Percentiles rank a stretch among this genome's conserved stretches.
phyloP scores from a whole-genome alignment of 371 early-diverging fungal genomes.

The Mortierella sp. region DNA sequence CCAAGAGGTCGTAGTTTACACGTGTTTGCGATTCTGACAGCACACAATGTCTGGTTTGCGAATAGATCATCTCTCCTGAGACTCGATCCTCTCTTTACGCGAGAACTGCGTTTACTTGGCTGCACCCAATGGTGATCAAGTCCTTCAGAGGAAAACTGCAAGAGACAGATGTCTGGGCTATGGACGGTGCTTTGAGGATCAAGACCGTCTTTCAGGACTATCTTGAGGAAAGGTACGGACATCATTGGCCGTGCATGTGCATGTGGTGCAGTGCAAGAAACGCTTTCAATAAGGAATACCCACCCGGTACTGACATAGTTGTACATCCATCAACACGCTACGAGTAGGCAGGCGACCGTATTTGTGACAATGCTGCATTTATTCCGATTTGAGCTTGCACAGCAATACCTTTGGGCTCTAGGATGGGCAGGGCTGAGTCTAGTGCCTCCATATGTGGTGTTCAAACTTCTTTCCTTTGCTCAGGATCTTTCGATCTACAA shows the following conservation, averaged over 20 bases:
- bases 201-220: conserved; percentile 44
- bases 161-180: conserved; percentile 49
- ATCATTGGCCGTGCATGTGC: too few relatives aligned
- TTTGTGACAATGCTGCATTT: conserved; percentile 45
- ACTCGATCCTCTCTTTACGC: conserved; percentile 47
- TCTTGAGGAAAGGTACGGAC: conserved; percentile 31
- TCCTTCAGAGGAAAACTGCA: conserved; percentile 27
- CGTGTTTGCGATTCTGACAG: too few relatives aligned
- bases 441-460: conserved; percentile 48
- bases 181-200: conserved; percentile 34
- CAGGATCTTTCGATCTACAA: conserved; percentile 43
- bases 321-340: neutral
- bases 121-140: conserved; percentile 50
- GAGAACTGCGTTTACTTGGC: conserved; percentile 49
- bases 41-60: too few relatives aligned
- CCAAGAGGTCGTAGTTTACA: too few relatives aligned
- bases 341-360: conserved; percentile 27
- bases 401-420: conserved; percentile 40
- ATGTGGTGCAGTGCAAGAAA: too few relatives aligned
- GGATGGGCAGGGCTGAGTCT: conserved; percentile 38
- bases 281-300: too few relatives aligned
- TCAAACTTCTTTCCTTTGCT: conserved; percentile 32
- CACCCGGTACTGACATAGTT: too few relatives aligned
- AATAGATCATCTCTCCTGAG: conserved; percentile 51
- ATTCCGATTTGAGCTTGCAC: conserved; percentile 29